Evolutionary conservation across 192 early-diverging fungal genomes (phyloP).

Genomic region (Coemansia sp.): DNA sequence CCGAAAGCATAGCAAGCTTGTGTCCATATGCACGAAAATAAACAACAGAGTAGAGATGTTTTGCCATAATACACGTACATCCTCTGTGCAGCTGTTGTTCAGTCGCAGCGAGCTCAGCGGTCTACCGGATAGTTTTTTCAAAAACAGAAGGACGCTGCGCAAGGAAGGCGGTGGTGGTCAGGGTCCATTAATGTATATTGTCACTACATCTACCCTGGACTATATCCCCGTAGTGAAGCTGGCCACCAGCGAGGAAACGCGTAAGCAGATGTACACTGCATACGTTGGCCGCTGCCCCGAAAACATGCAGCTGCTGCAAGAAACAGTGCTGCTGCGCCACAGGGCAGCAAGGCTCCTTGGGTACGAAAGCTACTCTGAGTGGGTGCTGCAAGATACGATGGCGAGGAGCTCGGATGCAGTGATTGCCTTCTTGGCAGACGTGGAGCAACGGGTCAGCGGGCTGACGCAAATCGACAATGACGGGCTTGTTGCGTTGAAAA

Average conservation of each 20-base stretch:
- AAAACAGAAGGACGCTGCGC: constrained; percentile 47
- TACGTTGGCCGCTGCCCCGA: constrained; percentile 57
- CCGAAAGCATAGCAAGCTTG: constrained; percentile 60
- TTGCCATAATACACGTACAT: constrained; percentile 59
- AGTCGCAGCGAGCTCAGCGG: constrained; percentile 63
- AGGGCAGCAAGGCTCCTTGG: constrained; percentile 60
- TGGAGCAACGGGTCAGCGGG: constrained; percentile 54
- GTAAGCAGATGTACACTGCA: constrained; percentile 47
- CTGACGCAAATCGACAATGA: constrained; percentile 59
- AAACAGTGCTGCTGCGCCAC: constrained; percentile 48
- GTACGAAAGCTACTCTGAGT: constrained; percentile 64
- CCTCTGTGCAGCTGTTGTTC: constrained; percentile 45
- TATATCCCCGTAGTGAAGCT: constrained; percentile 42
- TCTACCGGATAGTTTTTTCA: constrained; percentile 66
- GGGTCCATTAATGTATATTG: constrained; percentile 44
- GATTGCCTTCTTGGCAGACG: constrained; percentile 59
- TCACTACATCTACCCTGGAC: constrained; percentile 68
- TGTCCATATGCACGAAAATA: constrained; percentile 60
- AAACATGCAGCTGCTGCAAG: constrained; percentile 60
- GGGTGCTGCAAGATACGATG: constrained; percentile 74
- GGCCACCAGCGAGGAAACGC: constrained; percentile 54
- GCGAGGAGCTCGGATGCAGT: constrained; percentile 67
- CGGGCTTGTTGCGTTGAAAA: constrained; percentile 63
- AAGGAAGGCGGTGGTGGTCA: background rate
- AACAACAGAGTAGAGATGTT: constrained; percentile 49